Evolutionary conservation across 2,329 filamentous ascomycete genomes (phyloP).

Genomic region (Reticulascus tulasneorum): DNA sequence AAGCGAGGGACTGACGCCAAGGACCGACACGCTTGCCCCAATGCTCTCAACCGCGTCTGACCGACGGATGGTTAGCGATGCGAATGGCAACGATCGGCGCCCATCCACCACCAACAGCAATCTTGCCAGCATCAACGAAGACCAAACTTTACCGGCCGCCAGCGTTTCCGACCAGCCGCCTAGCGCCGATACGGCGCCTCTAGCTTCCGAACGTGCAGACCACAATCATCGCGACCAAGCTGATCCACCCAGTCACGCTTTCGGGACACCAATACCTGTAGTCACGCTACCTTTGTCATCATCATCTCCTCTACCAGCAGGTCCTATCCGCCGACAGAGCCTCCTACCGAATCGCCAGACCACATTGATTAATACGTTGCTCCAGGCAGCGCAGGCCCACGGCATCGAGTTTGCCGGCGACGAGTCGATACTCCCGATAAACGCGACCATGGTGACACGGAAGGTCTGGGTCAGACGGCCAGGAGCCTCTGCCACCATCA

Average conservation of each 20-base stretch:
- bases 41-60: conserved; percentile 12
- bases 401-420: conserved; percentile 35
- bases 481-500: conserved; percentile 78
- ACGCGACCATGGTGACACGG: conserved; percentile 56
- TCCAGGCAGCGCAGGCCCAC: conserved; percentile 39
- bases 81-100: conserved; percentile 31
- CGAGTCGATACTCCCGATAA: conserved; percentile 33
- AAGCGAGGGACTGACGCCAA: conserved; percentile 6
- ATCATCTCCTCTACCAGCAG: conserved; percentile 15
- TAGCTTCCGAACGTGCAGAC: conserved; percentile 2
- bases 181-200: conserved; percentile 3
- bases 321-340: conserved; percentile 36
- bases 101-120: conserved; percentile 11
- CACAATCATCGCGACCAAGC: conserved; percentile 7
- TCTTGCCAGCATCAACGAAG: conserved; percentile 15
- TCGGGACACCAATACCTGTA: conserved; percentile 11
- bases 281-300: conserved; percentile 12
- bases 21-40: conserved; percentile 8
- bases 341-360: conserved; percentile 41
- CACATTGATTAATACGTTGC: conserved; percentile 47
- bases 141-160: conserved; percentile 6
- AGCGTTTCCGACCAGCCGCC: neutral
- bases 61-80: conserved; percentile 16
- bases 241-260: conserved; percentile 12
- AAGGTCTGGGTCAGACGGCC: conserved; percentile 96